These are phyloP conservation scores for Fusarium multiceps DNA, from an alignment of 2,329 filamentous ascomycete species.

Conservation along the genomic window DNA sequence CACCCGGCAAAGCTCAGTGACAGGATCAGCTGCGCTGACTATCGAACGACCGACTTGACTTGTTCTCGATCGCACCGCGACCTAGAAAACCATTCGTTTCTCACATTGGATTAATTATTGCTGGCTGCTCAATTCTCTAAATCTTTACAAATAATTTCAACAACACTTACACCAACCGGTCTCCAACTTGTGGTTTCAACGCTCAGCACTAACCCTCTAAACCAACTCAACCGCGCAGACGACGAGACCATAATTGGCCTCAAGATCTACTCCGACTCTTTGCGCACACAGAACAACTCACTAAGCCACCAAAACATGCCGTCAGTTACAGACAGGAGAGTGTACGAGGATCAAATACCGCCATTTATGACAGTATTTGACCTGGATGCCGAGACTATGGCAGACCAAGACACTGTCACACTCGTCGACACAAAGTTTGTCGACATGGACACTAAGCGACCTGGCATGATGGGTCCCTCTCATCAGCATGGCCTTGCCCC, in stretches of 20 bases:
- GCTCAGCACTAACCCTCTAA: slow-evolving; percentile 14
- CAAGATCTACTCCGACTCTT: slow-evolving; percentile 1
- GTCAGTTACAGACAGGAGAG: slow-evolving; percentile 68
- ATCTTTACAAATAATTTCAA: slow-evolving; percentile 38
- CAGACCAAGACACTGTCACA: slow-evolving; percentile 64
- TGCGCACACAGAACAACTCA: slow-evolving; percentile 3
- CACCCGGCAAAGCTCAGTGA: slow-evolving; percentile 34
- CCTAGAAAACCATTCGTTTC: slow-evolving; percentile 43
- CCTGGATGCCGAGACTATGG: slow-evolving; percentile 67
- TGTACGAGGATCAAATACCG: slow-evolving; percentile 77
- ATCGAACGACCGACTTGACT: slow-evolving; percentile 41
- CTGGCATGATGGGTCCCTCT: slow-evolving; percentile 52
- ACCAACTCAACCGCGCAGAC: slow-evolving; percentile 9
- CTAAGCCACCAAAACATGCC: slow-evolving; percentile 61
- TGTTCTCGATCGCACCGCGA: slow-evolving; percentile 35
- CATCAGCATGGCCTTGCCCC: slow-evolving; percentile 54
- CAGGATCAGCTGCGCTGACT: slow-evolving; percentile 49
- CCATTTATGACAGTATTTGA: slow-evolving; percentile 82
- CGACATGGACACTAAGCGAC: slow-evolving; percentile 57
- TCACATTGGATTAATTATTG: slow-evolving; percentile 14
- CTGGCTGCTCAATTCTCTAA: slow-evolving; percentile 25
- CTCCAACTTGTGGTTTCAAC: slow-evolving; percentile 29
- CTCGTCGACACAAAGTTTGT: slow-evolving; percentile 66
- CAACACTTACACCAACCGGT: slow-evolving; percentile 39
- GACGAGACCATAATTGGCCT: slow-evolving; percentile 7